These are phyloP conservation scores for Calocera cornea DNA, from an alignment of 768 basidiomycete genomes.

Conservation along the genomic window DNA sequence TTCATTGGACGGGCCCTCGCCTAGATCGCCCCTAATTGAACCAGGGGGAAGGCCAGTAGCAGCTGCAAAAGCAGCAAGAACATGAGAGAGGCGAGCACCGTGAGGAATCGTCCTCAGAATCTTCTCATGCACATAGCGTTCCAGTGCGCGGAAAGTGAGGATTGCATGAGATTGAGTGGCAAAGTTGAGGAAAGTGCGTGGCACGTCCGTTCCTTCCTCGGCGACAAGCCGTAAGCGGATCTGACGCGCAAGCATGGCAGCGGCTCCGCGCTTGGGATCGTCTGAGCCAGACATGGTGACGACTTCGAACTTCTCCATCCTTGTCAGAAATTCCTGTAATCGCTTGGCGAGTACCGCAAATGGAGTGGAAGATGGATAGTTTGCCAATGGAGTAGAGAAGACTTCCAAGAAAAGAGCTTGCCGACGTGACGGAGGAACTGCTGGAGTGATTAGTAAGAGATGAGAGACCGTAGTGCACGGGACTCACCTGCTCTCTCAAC, in stretches of 20 bases:
- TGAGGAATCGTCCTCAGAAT: not conserved
- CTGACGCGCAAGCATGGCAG: slow-evolving; percentile 83
- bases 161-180: slow-evolving; percentile 94
- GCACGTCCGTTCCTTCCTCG: slow-evolving; percentile 77
- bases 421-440: slow-evolving; percentile 52
- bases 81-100: slow-evolving; percentile 51
- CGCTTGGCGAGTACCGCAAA: slow-evolving; percentile 82
- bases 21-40: slow-evolving; percentile 22
- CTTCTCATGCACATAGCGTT: slow-evolving; percentile 62
- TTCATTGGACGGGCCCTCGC: slow-evolving; percentile 8
- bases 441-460: slow-evolving; percentile 9
- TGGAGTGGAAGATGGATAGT: slow-evolving; percentile 32
- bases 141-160: slow-evolving; percentile 91
- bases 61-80: slow-evolving; percentile 74
- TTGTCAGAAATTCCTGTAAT: slow-evolving; percentile 84
- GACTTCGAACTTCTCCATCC: slow-evolving; percentile 93
- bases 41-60: slow-evolving; percentile 56
- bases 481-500: slow-evolving; percentile 43
- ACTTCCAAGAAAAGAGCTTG: slow-evolving; percentile 70
- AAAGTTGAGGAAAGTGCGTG: slow-evolving; percentile 63
- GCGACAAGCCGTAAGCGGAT: slow-evolving; percentile 81
- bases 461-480: no score
- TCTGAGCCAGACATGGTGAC: slow-evolving; percentile 54
- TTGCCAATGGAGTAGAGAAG: slow-evolving; percentile 42
- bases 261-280: slow-evolving; percentile 86